Conservation (phyloP, 768 basidiomycete genomes). For the Pisolithus sp. region DNA sequence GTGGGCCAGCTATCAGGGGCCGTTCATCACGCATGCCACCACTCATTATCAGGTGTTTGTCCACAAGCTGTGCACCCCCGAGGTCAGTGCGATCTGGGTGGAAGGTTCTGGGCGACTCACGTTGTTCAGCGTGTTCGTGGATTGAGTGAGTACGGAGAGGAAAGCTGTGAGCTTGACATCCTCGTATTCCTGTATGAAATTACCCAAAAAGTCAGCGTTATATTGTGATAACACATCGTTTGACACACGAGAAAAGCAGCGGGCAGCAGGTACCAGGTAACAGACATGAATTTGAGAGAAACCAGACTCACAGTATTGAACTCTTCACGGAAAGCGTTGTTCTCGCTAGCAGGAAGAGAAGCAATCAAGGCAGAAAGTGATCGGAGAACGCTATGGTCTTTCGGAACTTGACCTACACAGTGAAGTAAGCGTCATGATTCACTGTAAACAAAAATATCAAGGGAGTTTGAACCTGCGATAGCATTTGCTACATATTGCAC, state of each 20-base stretch:
- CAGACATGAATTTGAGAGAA: not conserved
- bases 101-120: slow-evolving; percentile 38
- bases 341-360: slow-evolving; percentile 82
- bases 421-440: not conserved
- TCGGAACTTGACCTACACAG: slow-evolving; percentile 55
- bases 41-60: slow-evolving; percentile 63
- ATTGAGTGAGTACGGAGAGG: slow-evolving; percentile 83
- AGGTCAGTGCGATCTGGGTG: not conserved
- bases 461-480: slow-evolving; percentile 50
- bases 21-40: slow-evolving; percentile 50
- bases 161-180: slow-evolving; percentile 92
- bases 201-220: not conserved
- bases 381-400: slow-evolving; percentile 77
- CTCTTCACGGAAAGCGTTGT: slow-evolving; percentile 77
- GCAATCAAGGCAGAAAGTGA: slow-evolving; percentile 82
- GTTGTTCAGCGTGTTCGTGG: slow-evolving; percentile 81
- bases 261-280: not conserved
- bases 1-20: slow-evolving; percentile 34
- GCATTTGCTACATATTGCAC: slow-evolving; percentile 81
- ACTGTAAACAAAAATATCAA: not conserved
- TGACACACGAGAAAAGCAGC: not conserved
- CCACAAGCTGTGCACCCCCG: slow-evolving; percentile 51
- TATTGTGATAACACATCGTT: not conserved
- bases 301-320: slow-evolving; percentile 66
- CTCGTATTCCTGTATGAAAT: slow-evolving; percentile 71